Percentiles rank a stretch among this genome's conserved stretches.
phyloP scores from a whole-genome alignment of 2,329 filamentous ascomycete species.

The Emmonsia crescens region DNA sequence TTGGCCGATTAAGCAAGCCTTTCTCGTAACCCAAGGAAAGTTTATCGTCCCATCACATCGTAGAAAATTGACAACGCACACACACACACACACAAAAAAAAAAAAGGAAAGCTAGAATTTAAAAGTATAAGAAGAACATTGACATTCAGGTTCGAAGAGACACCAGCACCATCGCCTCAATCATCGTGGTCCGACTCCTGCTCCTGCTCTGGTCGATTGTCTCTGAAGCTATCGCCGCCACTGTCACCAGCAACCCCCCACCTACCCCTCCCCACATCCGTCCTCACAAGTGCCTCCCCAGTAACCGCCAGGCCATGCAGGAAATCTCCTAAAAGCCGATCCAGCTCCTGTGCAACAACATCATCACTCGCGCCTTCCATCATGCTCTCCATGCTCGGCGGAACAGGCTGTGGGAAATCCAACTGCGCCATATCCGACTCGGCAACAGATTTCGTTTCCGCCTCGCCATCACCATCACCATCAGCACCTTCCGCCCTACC shows the following conservation, averaged over 20 bases:
- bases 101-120: too few relatives aligned
- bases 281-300: conserved; percentile 20
- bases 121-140: neutral
- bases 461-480: neutral
- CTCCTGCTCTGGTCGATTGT: neutral
- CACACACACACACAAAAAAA: too few relatives aligned
- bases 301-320: conserved; percentile 29
- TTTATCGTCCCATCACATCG: neutral
- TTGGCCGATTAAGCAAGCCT: too few relatives aligned
- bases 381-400: conserved; percentile 30
- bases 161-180: neutral
- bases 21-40: too few relatives aligned
- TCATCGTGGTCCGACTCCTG: neutral
- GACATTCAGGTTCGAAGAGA: neutral
- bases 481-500: neutral
- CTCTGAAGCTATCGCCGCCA: neutral
- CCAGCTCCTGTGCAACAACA: conserved; percentile 29
- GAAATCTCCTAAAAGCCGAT: conserved; percentile 31
- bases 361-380: conserved; percentile 28
- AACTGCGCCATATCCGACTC: neutral
- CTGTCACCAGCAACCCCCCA: neutral
- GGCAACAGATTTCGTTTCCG: neutral
- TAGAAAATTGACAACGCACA: too few relatives aligned
- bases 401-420: conserved; percentile 27
- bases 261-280: conserved; percentile 8